Percentiles rank a stretch among this genome's conserved stretches.
phyloP scores from a whole-genome alignment of 2,329 filamentous ascomycete genomes.

The Venturia oleaginea region DNA sequence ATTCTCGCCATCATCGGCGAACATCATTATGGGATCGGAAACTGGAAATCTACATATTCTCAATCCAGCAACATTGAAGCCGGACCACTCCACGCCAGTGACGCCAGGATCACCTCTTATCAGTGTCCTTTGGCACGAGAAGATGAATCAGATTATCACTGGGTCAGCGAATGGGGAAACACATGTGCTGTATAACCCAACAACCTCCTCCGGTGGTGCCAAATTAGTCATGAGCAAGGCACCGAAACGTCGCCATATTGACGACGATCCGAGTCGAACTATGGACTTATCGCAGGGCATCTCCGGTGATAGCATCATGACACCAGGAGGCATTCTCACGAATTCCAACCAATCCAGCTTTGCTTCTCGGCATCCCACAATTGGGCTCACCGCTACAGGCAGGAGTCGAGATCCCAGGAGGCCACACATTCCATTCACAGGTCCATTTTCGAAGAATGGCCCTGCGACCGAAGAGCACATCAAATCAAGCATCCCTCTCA shows the following conservation, averaged over 20 bases:
- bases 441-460: slow-evolving; percentile 83
- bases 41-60: slow-evolving; percentile 84
- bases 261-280: slow-evolving; percentile 81
- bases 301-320: slow-evolving; percentile 73
- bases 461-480: slow-evolving; percentile 82
- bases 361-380: slow-evolving; percentile 54
- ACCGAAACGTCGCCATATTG: slow-evolving; percentile 89
- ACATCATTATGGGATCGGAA: slow-evolving; percentile 80
- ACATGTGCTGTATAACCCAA: slow-evolving; percentile 83
- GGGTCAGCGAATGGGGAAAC: slow-evolving; percentile 87
- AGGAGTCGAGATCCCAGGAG: slow-evolving; percentile 69
- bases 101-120: slow-evolving; percentile 77
- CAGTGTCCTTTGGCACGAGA: slow-evolving; percentile 81
- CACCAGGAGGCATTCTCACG: slow-evolving; percentile 46
- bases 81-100: slow-evolving; percentile 81
- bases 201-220: slow-evolving; percentile 71
- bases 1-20: slow-evolving; percentile 76
- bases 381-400: slow-evolving; percentile 71
- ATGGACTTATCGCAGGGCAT: slow-evolving; percentile 75
- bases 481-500: slow-evolving; percentile 77
- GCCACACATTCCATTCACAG: slow-evolving; percentile 75
- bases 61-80: slow-evolving; percentile 79
- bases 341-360: slow-evolving; percentile 37
- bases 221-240: slow-evolving; percentile 85
- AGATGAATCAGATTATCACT: slow-evolving; percentile 91